Conservation (phyloP, 23 red algal species). For the Cyanidioschyzon merolae region DNA sequence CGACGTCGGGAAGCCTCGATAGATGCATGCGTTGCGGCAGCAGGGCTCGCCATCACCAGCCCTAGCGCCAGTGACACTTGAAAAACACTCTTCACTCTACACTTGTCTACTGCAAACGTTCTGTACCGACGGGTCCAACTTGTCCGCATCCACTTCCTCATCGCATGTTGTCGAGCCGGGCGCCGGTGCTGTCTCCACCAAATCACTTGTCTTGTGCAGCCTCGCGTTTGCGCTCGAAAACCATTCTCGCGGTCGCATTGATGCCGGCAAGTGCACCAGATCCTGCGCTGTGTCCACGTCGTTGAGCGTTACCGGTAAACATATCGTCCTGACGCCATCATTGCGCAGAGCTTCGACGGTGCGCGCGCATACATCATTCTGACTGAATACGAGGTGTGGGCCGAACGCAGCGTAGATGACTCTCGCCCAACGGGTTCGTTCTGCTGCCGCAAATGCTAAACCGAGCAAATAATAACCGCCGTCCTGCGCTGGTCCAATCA, state of each 20-base stretch:
- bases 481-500: slow-evolving; percentile 73
- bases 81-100: too few relatives aligned
- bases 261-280: neutral
- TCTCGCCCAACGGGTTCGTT: neutral
- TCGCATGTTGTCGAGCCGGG: too few relatives aligned
- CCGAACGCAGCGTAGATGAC: neutral
- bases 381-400: neutral
- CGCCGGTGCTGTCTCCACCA: too few relatives aligned
- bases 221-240: too few relatives aligned
- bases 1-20: too few relatives aligned
- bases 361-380: neutral
- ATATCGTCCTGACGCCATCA: neutral
- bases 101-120: too few relatives aligned
- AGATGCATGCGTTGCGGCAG: too few relatives aligned
- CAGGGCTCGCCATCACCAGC: too few relatives aligned
- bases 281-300: neutral
- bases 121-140: too few relatives aligned
- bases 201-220: too few relatives aligned
- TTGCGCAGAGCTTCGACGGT: neutral
- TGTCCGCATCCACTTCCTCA: too few relatives aligned
- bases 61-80: too few relatives aligned
- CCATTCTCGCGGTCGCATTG: neutral
- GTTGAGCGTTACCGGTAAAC: neutral
- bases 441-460: slow-evolving; percentile 14
- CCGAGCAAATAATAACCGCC: slow-evolving; percentile 91